Conservation (phyloP, 192 early-diverging fungal species). For the Umbelopsis isabellina region DNA sequence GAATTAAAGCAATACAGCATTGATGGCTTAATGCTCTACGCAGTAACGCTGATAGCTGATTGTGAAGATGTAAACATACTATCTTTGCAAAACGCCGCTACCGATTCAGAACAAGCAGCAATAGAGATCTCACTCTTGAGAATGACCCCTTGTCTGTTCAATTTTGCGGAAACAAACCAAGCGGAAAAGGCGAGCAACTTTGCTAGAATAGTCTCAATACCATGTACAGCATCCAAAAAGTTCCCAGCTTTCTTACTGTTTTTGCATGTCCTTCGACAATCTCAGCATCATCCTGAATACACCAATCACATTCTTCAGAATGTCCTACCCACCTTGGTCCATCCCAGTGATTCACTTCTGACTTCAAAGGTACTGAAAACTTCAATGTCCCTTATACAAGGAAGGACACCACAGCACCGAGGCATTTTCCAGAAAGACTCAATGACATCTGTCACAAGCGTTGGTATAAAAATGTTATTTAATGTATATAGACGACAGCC, state of each 20-base stretch:
- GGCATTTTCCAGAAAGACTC: slow-evolving; percentile 25
- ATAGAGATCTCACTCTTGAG: not conserved
- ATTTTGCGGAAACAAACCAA: not conserved
- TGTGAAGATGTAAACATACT: too few relatives aligned
- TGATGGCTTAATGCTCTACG: too few relatives aligned
- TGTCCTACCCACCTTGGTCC: slow-evolving; percentile 47
- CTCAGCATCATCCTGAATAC: slow-evolving; percentile 17
- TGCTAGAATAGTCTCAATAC: slow-evolving; percentile 1
- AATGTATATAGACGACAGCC: slow-evolving; percentile 51
- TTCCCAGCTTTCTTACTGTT: slow-evolving; percentile 52
- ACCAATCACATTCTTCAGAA: slow-evolving; percentile 45
- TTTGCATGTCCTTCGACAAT: slow-evolving; percentile 49
- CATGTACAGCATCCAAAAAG: slow-evolving; percentile 19
- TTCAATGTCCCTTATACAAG: slow-evolving; percentile 45
- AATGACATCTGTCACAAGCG: slow-evolving; percentile 36
- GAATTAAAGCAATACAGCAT: not conserved
- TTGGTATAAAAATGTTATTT: slow-evolving; percentile 51
- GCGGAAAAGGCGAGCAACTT: not conserved
- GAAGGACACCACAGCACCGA: slow-evolving; percentile 19
- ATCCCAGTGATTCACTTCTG: slow-evolving; percentile 49
- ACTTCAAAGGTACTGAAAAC: slow-evolving; percentile 52
- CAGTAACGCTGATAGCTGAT: too few relatives aligned
- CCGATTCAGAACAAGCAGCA: not conserved
- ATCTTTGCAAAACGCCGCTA: too few relatives aligned
- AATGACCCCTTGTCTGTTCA: not conserved